phyloP scores from a whole-genome alignment of 2,329 filamentous ascomycete species.

The Botrytis fragariae region DNA sequence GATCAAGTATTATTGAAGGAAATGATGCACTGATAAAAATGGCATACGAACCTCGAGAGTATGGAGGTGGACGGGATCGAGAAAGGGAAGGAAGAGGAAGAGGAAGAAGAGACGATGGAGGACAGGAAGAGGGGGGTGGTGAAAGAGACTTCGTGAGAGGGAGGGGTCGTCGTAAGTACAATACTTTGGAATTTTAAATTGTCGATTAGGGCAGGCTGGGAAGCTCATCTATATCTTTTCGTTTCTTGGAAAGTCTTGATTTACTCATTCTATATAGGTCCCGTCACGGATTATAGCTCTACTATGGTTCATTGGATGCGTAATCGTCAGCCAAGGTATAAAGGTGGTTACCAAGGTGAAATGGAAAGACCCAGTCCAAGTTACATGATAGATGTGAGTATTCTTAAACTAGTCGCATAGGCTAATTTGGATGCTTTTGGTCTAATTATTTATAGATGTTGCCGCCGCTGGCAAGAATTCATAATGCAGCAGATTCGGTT shows the following conservation, averaged over 20 bases:
- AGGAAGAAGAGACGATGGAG: slow-evolving; percentile 15
- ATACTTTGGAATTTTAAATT: background rate
- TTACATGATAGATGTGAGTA: slow-evolving; percentile 81
- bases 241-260: background rate
- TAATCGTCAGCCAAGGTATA: slow-evolving; percentile 73
- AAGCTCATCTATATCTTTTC: background rate
- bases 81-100: slow-evolving; percentile 24
- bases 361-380: slow-evolving; percentile 81
- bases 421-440: background rate
- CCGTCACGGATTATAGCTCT: slow-evolving; percentile 89
- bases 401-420: background rate
- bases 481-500: slow-evolving; percentile 78
- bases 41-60: slow-evolving; percentile 40
- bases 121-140: slow-evolving; percentile 19
- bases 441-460: slow-evolving; percentile 62
- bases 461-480: slow-evolving; percentile 73
- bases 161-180: slow-evolving; percentile 38
- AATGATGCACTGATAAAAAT: slow-evolving; percentile 32
- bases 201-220: too few relatives aligned
- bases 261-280: slow-evolving; percentile 52
- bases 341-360: slow-evolving; percentile 69
- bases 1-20: background rate
- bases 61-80: slow-evolving; percentile 29
- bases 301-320: slow-evolving; percentile 91
- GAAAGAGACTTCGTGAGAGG: slow-evolving; percentile 22